Conservation (phyloP, 306 rosid species). For the Lathyrus oleraceus region DNA sequence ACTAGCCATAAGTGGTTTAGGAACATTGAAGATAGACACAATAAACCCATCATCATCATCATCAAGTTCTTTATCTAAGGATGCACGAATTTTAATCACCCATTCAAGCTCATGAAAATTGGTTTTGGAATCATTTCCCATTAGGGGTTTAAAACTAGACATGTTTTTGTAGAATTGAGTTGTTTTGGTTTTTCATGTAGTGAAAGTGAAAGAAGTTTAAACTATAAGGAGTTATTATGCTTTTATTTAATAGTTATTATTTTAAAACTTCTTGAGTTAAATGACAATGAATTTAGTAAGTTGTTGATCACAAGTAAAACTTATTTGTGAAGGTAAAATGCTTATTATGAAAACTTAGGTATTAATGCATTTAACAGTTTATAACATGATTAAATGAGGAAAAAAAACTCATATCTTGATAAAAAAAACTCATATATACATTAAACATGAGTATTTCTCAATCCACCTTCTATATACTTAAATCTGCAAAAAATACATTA, state of each 20-base stretch:
- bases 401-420: not conserved
- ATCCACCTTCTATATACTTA: too few species aligned
- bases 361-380: not conserved
- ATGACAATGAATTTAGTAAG: slow-evolving; percentile 31
- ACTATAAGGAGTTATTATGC: slow-evolving; percentile 1
- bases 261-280: slow-evolving; percentile 3
- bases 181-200: slow-evolving; percentile 25
- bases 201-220: slow-evolving; percentile 32
- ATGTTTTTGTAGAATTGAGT: slow-evolving; percentile 24
- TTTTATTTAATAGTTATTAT: slow-evolving; percentile 31
- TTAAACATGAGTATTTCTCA: too few species aligned
- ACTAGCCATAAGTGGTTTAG: slow-evolving; percentile 44
- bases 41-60: slow-evolving; percentile 44
- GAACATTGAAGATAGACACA: slow-evolving; percentile 77
- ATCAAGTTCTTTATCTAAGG: slow-evolving; percentile 61
- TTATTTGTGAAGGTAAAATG: not conserved
- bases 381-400: not conserved
- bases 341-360: not conserved
- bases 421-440: not conserved
- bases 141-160: slow-evolving; percentile 27
- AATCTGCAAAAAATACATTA: too few species aligned
- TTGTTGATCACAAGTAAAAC: slow-evolving; percentile 7
- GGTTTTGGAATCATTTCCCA: slow-evolving; percentile 38
- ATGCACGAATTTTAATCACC: slow-evolving; percentile 66
- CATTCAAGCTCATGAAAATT: slow-evolving; percentile 67